Evolutionary conservation across 495 filamentous ascomycete species (phyloP), one percentile per base, ranked within the genome.

Genomic region (Penicillium arizonense): DNA sequence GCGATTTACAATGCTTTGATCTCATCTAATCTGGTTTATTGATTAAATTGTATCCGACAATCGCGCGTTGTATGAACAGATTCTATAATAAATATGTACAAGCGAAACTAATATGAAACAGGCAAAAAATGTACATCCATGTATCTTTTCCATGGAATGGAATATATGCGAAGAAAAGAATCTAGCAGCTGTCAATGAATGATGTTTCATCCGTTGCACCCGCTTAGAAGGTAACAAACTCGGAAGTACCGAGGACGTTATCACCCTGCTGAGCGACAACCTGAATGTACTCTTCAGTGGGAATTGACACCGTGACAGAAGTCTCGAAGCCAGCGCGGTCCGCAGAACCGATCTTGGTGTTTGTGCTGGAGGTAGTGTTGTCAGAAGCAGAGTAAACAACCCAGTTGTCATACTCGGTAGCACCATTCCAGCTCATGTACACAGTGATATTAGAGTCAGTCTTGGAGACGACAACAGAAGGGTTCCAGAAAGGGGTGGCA

Each of bases 371-470:
- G 28, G 59, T 57, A 24, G 53, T 61, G n/a, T 49, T 39, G 2
- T 61, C 61, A 1, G 57, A 11, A 28, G 57, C 63, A 8, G 65
- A 59, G 38, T 69, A 68, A 21, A 70, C 42, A 23, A 63, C 63
- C 69, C 67, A 69, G 47, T 66, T 69, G 47, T 73, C 69, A 39
- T 74, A 71, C 44, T 76, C 71, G 0, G 71, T 76, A 13, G 69
- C 72, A 14, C 72, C 71, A 39, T 76, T 76, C 68, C 72, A 76
- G 59, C 69, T 73, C 65, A 71, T 72, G 33, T 59, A 64, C 11
- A 68, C 44, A 7, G 49, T 43, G 6, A 63, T 59, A 16, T 55
- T 47, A 38, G 37, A 30, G 39, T 14, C 33, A 10, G 59, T 63
- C 10, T 55, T 55, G 8, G 47, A 30, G 2, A 65, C 62, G 16